phyloP scores from a whole-genome alignment of 2,329 filamentous ascomycete genomes.

The Ascochyta viciae-villosae region DNA sequence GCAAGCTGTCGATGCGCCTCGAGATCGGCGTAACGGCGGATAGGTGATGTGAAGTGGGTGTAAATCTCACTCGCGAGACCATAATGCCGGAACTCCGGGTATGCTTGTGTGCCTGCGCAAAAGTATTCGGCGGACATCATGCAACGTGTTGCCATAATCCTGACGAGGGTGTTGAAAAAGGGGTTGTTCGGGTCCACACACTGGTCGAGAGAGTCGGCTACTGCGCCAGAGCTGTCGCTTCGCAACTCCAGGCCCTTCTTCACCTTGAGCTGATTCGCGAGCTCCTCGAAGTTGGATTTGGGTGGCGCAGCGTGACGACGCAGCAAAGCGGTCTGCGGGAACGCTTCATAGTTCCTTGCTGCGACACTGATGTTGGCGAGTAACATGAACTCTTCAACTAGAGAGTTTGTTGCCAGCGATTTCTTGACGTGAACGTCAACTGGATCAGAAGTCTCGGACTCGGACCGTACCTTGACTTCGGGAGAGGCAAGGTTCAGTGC shows the following conservation, averaged over 20 bases:
- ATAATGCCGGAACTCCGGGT: constrained; percentile 95
- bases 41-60: constrained; percentile 97
- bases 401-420: constrained; percentile 91
- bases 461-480: constrained; percentile 93
- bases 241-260: constrained; percentile 82
- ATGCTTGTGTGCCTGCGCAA: constrained; percentile 89
- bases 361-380: constrained; percentile 97
- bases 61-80: constrained; percentile 96
- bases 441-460: constrained; percentile 94
- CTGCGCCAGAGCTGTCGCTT: constrained; percentile 86
- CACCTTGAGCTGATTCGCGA: constrained; percentile 86
- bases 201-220: constrained; percentile 87
- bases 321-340: constrained; percentile 93
- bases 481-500: constrained; percentile 96
- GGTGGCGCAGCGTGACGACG: constrained; percentile 91
- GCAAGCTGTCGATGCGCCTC: constrained; percentile 93
- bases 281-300: constrained; percentile 95
- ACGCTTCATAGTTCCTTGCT: constrained; percentile 85
- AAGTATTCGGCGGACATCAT: constrained; percentile 99
- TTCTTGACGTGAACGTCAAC: constrained; percentile 96
- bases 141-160: constrained; percentile 96
- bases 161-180: constrained; percentile 98
- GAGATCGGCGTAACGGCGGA: constrained; percentile 96
- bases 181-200: constrained; percentile 83
- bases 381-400: constrained; percentile 99